phyloP scores from a whole-genome alignment of 441 rosid species.

The Erysimum cheiri region DNA sequence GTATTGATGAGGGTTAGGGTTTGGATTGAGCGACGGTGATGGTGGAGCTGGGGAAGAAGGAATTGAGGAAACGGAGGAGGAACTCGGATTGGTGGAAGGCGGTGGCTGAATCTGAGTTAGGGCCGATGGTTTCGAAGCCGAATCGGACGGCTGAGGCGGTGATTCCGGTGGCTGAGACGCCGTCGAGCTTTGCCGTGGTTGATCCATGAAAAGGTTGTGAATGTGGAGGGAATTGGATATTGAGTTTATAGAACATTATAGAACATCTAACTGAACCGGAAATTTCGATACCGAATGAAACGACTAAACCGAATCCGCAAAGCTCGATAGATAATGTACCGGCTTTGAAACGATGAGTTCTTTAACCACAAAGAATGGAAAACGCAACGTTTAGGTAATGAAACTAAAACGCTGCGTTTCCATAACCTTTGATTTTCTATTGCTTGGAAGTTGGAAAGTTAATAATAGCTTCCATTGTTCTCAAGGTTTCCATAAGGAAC shows the following conservation, averaged over 20 bases:
- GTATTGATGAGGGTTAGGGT: conserved; percentile 49
- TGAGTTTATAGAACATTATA: conserved; percentile 35
- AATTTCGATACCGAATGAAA: neutral
- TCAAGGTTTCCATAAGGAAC: neutral
- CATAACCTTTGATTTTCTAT: neutral
- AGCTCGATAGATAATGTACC: neutral
- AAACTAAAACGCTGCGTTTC: neutral
- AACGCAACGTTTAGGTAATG: neutral
- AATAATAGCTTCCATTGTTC: neutral
- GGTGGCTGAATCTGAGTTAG: conserved; percentile 44
- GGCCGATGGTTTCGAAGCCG: conserved; percentile 41
- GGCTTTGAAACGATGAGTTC: neutral
- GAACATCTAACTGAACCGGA: conserved; percentile 23
- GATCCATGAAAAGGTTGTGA: conserved; percentile 37
- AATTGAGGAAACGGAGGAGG: conserved; percentile 33
- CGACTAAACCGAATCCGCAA: conserved; percentile 28
- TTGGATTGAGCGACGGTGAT: conserved; percentile 43
- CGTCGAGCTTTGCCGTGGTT: conserved; percentile 42
- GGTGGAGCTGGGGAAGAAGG: conserved; percentile 33
- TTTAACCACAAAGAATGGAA: neutral
- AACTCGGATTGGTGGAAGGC: conserved; percentile 30
- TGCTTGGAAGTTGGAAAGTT: neutral
- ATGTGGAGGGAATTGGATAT: conserved; percentile 41
- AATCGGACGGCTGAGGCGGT: conserved; percentile 18
- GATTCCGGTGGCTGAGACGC: conserved; percentile 46